phyloP scores from a whole-genome alignment of 768 basidiomycete species.

The Clathrus columnatus region DNA sequence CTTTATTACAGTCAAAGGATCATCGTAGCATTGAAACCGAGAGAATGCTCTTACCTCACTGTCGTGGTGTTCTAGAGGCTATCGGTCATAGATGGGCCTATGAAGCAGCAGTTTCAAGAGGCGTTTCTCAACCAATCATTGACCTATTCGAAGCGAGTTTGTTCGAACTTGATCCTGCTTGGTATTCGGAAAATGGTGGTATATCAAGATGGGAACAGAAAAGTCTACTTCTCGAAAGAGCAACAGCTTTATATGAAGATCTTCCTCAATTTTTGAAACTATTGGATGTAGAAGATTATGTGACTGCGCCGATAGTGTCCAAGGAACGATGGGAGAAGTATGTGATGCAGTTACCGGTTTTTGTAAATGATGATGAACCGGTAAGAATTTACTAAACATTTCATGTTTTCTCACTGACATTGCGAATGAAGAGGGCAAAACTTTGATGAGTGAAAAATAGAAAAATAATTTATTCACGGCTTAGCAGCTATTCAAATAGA shows the following conservation, averaged over 20 bases:
- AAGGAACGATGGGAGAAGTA: slow-evolving; percentile 46
- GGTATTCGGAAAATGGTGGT: slow-evolving; percentile 42
- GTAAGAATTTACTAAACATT: too few relatives aligned
- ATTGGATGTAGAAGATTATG: slow-evolving; percentile 39
- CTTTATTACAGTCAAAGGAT: too few relatives aligned
- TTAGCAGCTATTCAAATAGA: too few relatives aligned
- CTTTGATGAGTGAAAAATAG: too few relatives aligned
- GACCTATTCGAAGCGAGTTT: slow-evolving; percentile 48
- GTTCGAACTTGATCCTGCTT: slow-evolving; percentile 46
- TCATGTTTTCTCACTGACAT: too few relatives aligned
- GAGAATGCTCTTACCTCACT: too few relatives aligned
- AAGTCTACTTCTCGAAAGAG: slow-evolving; percentile 37
- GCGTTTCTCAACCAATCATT: slow-evolving; percentile 40
- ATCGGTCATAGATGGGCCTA: slow-evolving; percentile 58
- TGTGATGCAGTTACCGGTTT: too few relatives aligned
- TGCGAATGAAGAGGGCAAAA: too few relatives aligned
- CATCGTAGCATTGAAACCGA: too few relatives aligned
- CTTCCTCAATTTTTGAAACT: slow-evolving; percentile 33
- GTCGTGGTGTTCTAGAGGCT: too few relatives aligned
- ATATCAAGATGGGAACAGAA: slow-evolving; percentile 41
- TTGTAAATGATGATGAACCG: too few relatives aligned
- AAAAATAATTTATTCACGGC: too few relatives aligned
- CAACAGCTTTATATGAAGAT: slow-evolving; percentile 36
- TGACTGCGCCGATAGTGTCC: slow-evolving; percentile 45
- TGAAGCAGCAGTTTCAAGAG: slow-evolving; percentile 37